phyloP scores from a whole-genome alignment of 2,329 filamentous ascomycete genomes.

The Didymella glomerata region DNA sequence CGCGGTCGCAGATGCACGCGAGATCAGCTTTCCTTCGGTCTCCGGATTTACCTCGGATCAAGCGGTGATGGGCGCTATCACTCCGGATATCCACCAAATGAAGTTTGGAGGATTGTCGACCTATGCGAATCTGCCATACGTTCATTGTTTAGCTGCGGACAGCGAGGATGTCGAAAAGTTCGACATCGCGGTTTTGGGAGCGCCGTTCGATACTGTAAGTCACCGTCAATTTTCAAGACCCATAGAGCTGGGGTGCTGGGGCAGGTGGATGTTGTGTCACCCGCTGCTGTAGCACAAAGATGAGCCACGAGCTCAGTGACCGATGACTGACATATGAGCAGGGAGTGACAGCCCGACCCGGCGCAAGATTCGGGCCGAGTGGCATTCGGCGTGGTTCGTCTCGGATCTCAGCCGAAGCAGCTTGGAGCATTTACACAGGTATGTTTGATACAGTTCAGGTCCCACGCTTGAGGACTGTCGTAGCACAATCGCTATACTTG shows the following conservation, averaged over 20 bases:
- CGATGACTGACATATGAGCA: constrained; percentile 27
- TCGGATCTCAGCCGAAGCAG: constrained; percentile 54
- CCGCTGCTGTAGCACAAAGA: not conserved
- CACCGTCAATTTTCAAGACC: not conserved
- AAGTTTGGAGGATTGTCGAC: constrained; percentile 56
- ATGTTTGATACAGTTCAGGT: constrained; percentile 10
- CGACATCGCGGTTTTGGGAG: constrained; percentile 60
- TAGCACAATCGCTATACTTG: not conserved
- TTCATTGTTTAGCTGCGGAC: constrained; percentile 55
- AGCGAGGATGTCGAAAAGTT: constrained; percentile 52
- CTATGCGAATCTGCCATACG: constrained; percentile 59
- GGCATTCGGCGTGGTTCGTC: constrained; percentile 62
- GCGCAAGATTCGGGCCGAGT: constrained; percentile 61
- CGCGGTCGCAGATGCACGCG: constrained; percentile 38
- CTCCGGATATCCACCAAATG: constrained; percentile 42
- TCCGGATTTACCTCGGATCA: constrained; percentile 48
- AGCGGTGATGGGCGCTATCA: constrained; percentile 30
- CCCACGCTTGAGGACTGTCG: not conserved
- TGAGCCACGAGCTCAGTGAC: not conserved
- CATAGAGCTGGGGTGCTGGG: not conserved
- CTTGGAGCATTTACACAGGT: constrained; percentile 62
- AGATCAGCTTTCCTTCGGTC: constrained; percentile 57
- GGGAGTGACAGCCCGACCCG: constrained; percentile 62
- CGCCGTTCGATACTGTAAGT: constrained; percentile 60
- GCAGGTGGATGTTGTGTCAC: not conserved